phyloP scores from a whole-genome alignment of 2,329 filamentous ascomycete species.

The Juglanconis oblonga region DNA sequence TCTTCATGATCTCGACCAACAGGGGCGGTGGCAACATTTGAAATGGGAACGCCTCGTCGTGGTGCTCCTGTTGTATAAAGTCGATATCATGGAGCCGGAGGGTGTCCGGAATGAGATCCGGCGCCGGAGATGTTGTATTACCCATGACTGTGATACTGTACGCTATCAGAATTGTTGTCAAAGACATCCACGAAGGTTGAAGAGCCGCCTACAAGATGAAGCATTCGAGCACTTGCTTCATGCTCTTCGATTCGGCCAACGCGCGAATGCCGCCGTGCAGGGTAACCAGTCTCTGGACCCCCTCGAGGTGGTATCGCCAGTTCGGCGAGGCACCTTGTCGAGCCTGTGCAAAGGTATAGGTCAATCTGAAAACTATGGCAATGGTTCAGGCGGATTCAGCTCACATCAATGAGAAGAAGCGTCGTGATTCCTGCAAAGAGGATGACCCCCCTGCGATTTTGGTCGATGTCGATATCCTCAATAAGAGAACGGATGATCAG shows the following conservation, averaged over 20 bases:
- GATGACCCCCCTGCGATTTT: too few species aligned
- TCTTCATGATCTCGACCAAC: conserved; percentile 32
- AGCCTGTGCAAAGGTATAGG: conserved; percentile 19
- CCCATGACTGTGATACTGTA: conserved; percentile 29
- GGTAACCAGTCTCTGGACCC: conserved; percentile 28
- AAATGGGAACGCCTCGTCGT: conserved; percentile 20
- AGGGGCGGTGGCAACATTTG: conserved; percentile 29
- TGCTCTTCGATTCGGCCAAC: conserved; percentile 19
- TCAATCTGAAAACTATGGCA: too few species aligned
- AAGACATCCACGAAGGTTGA: not conserved
- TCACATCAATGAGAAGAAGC: too few species aligned
- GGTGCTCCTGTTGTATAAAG: conserved; percentile 23
- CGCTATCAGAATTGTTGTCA: conserved; percentile 11
- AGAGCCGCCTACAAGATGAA: conserved; percentile 26
- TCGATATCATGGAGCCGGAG: conserved; percentile 26
- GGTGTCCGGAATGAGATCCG: conserved; percentile 25
- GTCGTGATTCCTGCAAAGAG: too few species aligned
- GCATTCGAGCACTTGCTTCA: conserved; percentile 22
- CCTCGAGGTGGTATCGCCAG: conserved; percentile 35
- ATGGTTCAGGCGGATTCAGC: too few species aligned
- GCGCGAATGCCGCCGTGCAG: conserved; percentile 31
- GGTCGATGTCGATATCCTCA: too few species aligned
- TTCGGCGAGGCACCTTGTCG: conserved; percentile 28
- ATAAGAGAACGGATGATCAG: too few species aligned
- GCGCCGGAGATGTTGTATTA: conserved; percentile 35